Evolutionary conservation across 192 early-diverging fungal genomes (phyloP).

Genomic region (Phycomyces blakesleeanus): DNA sequence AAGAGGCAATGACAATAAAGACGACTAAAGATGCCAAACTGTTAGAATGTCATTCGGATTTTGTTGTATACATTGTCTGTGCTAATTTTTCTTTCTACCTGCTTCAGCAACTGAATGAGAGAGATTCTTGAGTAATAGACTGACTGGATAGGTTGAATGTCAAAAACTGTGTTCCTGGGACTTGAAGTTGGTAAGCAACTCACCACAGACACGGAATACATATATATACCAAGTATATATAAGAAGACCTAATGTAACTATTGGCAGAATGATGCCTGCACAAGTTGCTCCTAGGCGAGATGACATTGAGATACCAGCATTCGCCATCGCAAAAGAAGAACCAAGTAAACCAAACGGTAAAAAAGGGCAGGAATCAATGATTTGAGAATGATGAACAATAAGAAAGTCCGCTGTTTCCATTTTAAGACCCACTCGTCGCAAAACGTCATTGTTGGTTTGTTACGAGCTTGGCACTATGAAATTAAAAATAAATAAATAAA

Average conservation of each 20-base stretch:
- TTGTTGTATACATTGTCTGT: too few species aligned
- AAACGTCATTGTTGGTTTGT: too few species aligned
- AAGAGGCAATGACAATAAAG: constrained; percentile 23
- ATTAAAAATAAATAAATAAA: too few species aligned
- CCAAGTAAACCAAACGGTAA: not conserved
- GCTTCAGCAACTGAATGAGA: constrained; percentile 4
- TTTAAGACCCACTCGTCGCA: too few species aligned
- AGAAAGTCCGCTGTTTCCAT: too few species aligned
- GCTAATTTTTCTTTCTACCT: too few species aligned
- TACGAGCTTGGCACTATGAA: too few species aligned
- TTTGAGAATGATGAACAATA: too few species aligned
- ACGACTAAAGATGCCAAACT: constrained; percentile 8
- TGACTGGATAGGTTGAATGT: not conserved
- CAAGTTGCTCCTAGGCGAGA: constrained; percentile 5
- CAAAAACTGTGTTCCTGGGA: too few species aligned
- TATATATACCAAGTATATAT: constrained; percentile 36
- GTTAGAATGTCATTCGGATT: not conserved
- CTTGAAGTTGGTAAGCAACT: not conserved
- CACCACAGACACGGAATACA: constrained; percentile 33
- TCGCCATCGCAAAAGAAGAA: not conserved
- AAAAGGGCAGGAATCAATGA: not conserved
- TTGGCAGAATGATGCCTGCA: constrained; percentile 17
- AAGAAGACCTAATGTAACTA: constrained; percentile 25
- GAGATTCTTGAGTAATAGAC: constrained; percentile 1
- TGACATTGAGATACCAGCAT: not conserved